Evolutionary conservation across 495 filamentous ascomycete genomes (phyloP), one percentile per base, ranked within the genome.

Genomic region (Hyaloscypha variabilis): DNA sequence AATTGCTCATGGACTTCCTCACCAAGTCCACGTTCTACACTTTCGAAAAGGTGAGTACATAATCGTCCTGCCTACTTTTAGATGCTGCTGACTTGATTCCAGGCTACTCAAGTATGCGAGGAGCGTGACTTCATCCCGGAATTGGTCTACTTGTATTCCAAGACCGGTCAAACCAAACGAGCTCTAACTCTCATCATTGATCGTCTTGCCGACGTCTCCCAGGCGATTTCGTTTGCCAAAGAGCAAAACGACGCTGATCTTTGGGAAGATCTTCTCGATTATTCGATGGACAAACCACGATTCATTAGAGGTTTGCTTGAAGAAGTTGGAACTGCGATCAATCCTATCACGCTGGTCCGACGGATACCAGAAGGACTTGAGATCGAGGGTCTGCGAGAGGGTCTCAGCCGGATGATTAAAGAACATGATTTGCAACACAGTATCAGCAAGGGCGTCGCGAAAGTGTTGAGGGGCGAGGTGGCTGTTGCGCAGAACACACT

Each of bases 231-330:
- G 8, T 99, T 98, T 67, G 93, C 93, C 56, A 97, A 97, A 75
- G 88, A 92, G 54, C 93, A 97, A 73, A 85, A 93, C 64, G 94
- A 98, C 65, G 86, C 87, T 0, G 91, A 94, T 69, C 83, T 99
- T 0, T 99, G 95, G 95, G 89, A 96, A 67, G 95, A 99, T 71
- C 83, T 99, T 11, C 87, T 99, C 24, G 86, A 93, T 64, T 97
- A 97, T 78, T 90, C 87, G 25, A 98, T 99, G 96, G 92, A 97
- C 75, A 96, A 96, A 68, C 95, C 95, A 0, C 84, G 84, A 17
- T 99, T 99, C 78, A 97, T 99, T 63, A 88, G 92, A 21, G 96
- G 91, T 2, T 79, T 99, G 8, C 85, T 99, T 2, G 92, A 97
- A 67, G 92, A 97, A 76, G 94, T 96, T 6, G 95, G 96, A 14